Evolutionary conservation across 1,284 basidiomycete genomes (phyloP).

Genomic region (Clitocybe nebularis): DNA sequence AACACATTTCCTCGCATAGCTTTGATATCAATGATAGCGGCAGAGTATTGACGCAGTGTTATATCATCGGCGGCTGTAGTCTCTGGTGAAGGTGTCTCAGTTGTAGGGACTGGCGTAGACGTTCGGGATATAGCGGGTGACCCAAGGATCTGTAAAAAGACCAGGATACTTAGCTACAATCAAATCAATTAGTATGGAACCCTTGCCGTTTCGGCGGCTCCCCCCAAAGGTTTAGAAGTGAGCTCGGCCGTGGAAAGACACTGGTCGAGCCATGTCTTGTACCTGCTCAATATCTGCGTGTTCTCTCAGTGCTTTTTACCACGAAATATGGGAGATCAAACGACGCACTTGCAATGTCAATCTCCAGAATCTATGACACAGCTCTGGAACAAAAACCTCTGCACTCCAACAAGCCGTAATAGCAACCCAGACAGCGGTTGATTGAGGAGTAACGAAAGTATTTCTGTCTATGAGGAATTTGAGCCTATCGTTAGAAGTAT

Average conservation of each 20-base stretch:
- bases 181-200: no score
- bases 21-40: constrained; percentile 62
- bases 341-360: constrained; percentile 75
- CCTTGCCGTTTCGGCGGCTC: no score
- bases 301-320: constrained; percentile 10
- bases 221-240: no score
- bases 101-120: constrained; percentile 44
- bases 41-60: constrained; percentile 56
- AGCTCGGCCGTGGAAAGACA: constrained; percentile 21
- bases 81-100: constrained; percentile 51
- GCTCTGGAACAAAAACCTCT: constrained; percentile 78
- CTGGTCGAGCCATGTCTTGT: constrained; percentile 69
- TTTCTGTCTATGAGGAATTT: constrained; percentile 20
- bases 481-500: neutral
- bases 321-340: neutral
- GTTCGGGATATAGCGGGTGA: constrained; percentile 37
- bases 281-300: constrained; percentile 70
- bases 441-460: constrained; percentile 58
- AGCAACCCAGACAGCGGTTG: constrained; percentile 67
- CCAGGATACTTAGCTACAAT: no score
- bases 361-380: constrained; percentile 84
- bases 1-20: constrained; percentile 46
- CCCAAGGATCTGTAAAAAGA: constrained; percentile 9
- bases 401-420: constrained; percentile 80
- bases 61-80: constrained; percentile 56